phyloP scores from a whole-genome alignment of 78 protist genomes.

The Protostelium mycophagum region DNA sequence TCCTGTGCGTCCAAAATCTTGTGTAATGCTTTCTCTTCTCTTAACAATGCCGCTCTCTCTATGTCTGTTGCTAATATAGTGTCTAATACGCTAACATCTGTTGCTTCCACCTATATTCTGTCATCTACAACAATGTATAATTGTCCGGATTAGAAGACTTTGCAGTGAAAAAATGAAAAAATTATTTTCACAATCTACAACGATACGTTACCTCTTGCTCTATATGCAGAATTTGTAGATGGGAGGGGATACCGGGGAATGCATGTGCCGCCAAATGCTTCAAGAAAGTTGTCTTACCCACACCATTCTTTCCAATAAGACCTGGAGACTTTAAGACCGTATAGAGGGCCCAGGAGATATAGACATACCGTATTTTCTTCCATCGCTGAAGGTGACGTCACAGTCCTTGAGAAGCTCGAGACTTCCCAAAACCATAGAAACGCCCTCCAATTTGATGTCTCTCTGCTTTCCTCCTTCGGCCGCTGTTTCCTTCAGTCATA shows the following conservation, averaged over 20 bases:
- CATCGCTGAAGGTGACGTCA: background rate
- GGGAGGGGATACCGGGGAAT: slow-evolving; percentile 41
- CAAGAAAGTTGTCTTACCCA: slow-evolving; percentile 86
- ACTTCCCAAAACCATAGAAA: background rate
- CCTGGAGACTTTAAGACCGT: too few relatives aligned
- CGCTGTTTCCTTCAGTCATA: background rate
- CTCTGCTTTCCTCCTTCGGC: background rate
- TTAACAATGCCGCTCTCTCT: slow-evolving; percentile 69
- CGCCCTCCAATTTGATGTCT: background rate
- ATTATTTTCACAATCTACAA: too few relatives aligned
- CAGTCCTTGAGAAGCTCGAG: background rate
- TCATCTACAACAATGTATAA: slow-evolving; percentile 75
- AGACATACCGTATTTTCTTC: background rate
- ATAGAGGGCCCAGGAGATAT: too few relatives aligned
- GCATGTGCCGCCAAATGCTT: slow-evolving; percentile 30
- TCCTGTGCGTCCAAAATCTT: background rate
- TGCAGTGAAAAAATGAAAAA: slow-evolving; percentile 45
- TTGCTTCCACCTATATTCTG: slow-evolving; percentile 76
- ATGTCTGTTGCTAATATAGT: slow-evolving; percentile 79
- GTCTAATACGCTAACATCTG: slow-evolving; percentile 65
- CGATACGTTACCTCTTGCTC: slow-evolving; percentile 88
- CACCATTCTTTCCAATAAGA: slow-evolving; percentile 82
- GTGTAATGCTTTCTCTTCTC: slow-evolving; percentile 46
- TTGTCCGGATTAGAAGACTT: slow-evolving; percentile 41
- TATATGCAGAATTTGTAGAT: slow-evolving; percentile 75